Conservation (phyloP, 495 filamentous ascomycete species). For the Paragyromitra xinjiangensis region DNA sequence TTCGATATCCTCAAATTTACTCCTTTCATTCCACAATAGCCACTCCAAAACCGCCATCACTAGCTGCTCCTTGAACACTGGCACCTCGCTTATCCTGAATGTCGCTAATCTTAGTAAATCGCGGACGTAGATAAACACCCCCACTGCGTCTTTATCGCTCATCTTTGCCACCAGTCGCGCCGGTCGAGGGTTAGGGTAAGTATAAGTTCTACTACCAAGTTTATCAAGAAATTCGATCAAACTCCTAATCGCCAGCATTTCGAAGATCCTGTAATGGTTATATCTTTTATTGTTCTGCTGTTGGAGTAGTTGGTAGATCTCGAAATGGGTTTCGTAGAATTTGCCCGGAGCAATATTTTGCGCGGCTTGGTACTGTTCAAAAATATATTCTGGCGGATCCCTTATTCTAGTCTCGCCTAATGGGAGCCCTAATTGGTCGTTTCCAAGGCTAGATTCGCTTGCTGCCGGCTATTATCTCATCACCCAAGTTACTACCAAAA, state of each 20-base stretch:
- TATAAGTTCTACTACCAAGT: not conserved
- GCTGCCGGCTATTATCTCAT: not conserved
- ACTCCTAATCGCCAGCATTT: slow-evolving; percentile 1
- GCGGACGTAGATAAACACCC: not conserved
- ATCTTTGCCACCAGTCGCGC: not conserved
- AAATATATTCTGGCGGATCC: not conserved
- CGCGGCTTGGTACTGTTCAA: slow-evolving; percentile 1
- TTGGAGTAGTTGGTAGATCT: slow-evolving; percentile 17
- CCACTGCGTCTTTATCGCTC: not conserved
- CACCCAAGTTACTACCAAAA: not conserved
- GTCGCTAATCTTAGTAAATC: not conserved
- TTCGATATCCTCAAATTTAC: slow-evolving; percentile 6
- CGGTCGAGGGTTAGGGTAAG: not conserved
- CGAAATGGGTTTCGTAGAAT: slow-evolving; percentile 13
- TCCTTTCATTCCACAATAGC: not conserved
- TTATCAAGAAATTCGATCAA: not conserved
- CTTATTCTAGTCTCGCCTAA: not conserved
- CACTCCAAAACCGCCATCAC: slow-evolving; percentile 16
- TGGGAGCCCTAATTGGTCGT: not conserved
- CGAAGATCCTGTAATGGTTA: slow-evolving; percentile 1
- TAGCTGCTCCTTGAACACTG: slow-evolving; percentile 8
- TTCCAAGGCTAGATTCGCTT: not conserved
- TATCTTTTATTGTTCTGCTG: not conserved
- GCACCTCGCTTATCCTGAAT: not conserved
- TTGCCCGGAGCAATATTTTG: not conserved